phyloP scores from a whole-genome alignment of 2,329 filamentous ascomycete genomes.

The Esteya vermicola region DNA sequence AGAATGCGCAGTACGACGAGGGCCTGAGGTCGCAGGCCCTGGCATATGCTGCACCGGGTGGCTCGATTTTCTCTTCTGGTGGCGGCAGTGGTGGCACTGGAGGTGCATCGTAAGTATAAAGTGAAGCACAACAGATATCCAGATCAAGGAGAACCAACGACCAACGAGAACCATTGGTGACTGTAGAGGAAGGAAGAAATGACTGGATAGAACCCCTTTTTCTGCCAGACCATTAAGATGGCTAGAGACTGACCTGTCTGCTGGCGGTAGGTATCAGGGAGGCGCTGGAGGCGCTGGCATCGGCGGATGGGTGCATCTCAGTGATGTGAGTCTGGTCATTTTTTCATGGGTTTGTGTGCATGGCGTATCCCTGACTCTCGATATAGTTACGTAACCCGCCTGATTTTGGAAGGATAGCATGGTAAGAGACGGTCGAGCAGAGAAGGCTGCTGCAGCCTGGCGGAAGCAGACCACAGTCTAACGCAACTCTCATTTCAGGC shows the following conservation, averaged over 20 bases:
- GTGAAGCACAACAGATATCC: no score
- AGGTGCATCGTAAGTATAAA: slow-evolving; percentile 12
- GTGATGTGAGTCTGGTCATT: slow-evolving; percentile 25
- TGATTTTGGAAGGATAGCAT: slow-evolving; percentile 53
- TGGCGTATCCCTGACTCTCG: no score
- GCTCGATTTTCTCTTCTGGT: slow-evolving; percentile 31
- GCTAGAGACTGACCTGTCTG: background rate
- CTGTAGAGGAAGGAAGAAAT: no score
- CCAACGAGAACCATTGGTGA: no score
- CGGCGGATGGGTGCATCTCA: slow-evolving; percentile 51
- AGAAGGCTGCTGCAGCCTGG: no score
- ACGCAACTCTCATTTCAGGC: slow-evolving; percentile 17
- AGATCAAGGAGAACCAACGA: no score
- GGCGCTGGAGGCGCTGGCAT: slow-evolving; percentile 44
- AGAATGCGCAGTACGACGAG: slow-evolving; percentile 13
- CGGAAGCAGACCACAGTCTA: no score
- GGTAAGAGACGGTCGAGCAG: slow-evolving; percentile 14
- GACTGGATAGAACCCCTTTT: no score
- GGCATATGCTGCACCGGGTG: slow-evolving; percentile 45
- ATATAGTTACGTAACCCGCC: slow-evolving; percentile 39
- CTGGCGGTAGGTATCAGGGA: slow-evolving; percentile 27
- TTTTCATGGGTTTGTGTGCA: background rate
- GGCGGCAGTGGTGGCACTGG: slow-evolving; percentile 36
- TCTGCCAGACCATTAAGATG: background rate
- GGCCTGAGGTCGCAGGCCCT: slow-evolving; percentile 31